Evolutionary conservation across 2,329 filamentous ascomycete species (phyloP).

Genomic region (Eurotiales sp.): DNA sequence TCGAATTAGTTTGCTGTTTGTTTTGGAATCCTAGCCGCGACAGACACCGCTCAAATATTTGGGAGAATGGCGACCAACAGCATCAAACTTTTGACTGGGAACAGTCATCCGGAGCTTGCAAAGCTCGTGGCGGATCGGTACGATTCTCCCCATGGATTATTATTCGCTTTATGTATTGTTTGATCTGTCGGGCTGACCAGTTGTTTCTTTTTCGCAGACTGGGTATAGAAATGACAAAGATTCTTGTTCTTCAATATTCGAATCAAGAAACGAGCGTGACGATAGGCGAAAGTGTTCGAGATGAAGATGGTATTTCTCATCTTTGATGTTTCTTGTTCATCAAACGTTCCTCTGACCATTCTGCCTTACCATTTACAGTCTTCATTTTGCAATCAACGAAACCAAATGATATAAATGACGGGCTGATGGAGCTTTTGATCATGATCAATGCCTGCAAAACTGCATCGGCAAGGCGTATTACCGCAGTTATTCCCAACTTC

Average conservation of each 20-base stretch:
- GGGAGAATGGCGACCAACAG: slow-evolving; percentile 61
- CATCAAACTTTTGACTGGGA: slow-evolving; percentile 71
- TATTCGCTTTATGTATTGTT: slow-evolving; percentile 1
- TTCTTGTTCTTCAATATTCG: slow-evolving; percentile 65
- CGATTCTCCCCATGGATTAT: slow-evolving; percentile 18
- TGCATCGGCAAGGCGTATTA: slow-evolving; percentile 82
- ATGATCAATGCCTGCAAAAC: slow-evolving; percentile 96
- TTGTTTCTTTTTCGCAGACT: slow-evolving; percentile 45
- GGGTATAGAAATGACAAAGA: slow-evolving; percentile 65
- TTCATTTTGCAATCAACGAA: slow-evolving; percentile 95
- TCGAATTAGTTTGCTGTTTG: neutral
- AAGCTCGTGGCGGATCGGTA: slow-evolving; percentile 66
- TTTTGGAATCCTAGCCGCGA: neutral
- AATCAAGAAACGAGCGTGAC: slow-evolving; percentile 67
- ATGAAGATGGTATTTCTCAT: slow-evolving; percentile 73
- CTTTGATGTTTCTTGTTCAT: slow-evolving; percentile 9
- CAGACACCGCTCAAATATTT: neutral
- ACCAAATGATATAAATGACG: slow-evolving; percentile 95
- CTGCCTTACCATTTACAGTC: slow-evolving; percentile 48
- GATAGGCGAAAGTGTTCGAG: slow-evolving; percentile 91
- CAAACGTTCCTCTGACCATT: slow-evolving; percentile 5
- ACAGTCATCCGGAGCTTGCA: slow-evolving; percentile 69
- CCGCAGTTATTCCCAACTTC: slow-evolving; percentile 92
- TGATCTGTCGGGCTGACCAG: slow-evolving; percentile 1
- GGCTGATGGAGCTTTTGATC: slow-evolving; percentile 95